Evolutionary conservation across 2,329 filamentous ascomycete species (phyloP).

Genomic region (Exophiala oligosperma): DNA sequence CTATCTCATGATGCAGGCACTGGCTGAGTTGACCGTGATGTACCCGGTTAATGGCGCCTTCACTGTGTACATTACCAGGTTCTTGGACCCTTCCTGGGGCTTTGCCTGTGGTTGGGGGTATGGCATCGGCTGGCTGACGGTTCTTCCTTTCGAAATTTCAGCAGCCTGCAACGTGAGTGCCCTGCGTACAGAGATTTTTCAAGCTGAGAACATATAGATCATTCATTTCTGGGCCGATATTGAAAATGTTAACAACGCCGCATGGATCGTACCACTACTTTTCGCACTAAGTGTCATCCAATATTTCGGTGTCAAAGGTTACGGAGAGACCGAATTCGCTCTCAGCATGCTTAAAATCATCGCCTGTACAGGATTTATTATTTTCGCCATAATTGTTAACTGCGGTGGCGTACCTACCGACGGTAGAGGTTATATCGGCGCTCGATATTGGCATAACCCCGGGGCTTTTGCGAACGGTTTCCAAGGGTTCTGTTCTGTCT

Average conservation of each 20-base stretch:
- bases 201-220: constrained; percentile 33
- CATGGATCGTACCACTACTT: constrained; percentile 30
- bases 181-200: background rate
- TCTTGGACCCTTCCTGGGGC: constrained; percentile 60
- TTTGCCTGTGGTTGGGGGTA: constrained; percentile 44
- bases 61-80: constrained; percentile 57
- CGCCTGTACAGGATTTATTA: constrained; percentile 64
- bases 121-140: constrained; percentile 57
- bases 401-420: constrained; percentile 60
- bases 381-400: constrained; percentile 82
- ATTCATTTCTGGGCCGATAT: constrained; percentile 59
- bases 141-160: constrained; percentile 54
- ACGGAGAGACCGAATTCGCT: constrained; percentile 53
- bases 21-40: constrained; percentile 62
- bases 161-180: constrained; percentile 43
- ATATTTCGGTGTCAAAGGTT: constrained; percentile 57
- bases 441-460: constrained; percentile 51
- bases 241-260: constrained; percentile 32
- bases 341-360: constrained; percentile 59
- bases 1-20: constrained; percentile 58
- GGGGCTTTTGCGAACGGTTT: constrained; percentile 65
- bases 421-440: constrained; percentile 25
- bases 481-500: constrained; percentile 64
- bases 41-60: constrained; percentile 65
- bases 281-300: constrained; percentile 21